Evolutionary conservation across 140 eudicot species (phyloP).

Genomic region (Erigeron philadelphicus): DNA sequence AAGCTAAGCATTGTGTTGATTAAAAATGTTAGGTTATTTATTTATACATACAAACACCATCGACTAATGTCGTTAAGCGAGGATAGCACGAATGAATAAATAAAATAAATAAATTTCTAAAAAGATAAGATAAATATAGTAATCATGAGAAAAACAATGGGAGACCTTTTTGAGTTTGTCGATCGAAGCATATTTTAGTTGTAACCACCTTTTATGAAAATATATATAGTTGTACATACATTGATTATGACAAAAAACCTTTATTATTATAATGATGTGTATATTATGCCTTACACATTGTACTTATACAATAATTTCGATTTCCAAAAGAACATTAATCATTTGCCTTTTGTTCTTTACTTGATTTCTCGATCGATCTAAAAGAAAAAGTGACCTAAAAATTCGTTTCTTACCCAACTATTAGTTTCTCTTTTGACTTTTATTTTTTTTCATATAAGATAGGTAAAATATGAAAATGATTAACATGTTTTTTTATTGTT

Average conservation of each 20-base stretch:
- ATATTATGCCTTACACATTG: constrained; percentile 27
- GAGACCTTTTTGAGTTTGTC: background rate
- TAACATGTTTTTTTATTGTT: background rate
- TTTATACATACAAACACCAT: too few species aligned
- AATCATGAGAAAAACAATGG: background rate
- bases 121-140: background rate
- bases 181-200: constrained; percentile 20
- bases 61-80: background rate
- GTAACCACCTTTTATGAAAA: constrained; percentile 14
- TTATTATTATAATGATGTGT: constrained; percentile 18
- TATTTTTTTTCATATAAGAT: background rate
- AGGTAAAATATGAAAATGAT: background rate
- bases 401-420: constrained; percentile 16
- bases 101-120: background rate
- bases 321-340: constrained; percentile 27
- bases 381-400: constrained; percentile 24
- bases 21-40: too few species aligned
- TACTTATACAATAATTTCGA: constrained; percentile 27
- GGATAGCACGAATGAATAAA: background rate
- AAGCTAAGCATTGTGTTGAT: too few species aligned
- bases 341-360: constrained; percentile 28
- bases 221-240: constrained; percentile 4
- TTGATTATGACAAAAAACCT: constrained; percentile 12
- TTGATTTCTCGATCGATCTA: constrained; percentile 21
- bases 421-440: background rate